Evolutionary conservation across 129 eudicot genomes (phyloP), one percentile per base, ranked within the genome.

Genomic region (Smallanthus sonchifolius): DNA sequence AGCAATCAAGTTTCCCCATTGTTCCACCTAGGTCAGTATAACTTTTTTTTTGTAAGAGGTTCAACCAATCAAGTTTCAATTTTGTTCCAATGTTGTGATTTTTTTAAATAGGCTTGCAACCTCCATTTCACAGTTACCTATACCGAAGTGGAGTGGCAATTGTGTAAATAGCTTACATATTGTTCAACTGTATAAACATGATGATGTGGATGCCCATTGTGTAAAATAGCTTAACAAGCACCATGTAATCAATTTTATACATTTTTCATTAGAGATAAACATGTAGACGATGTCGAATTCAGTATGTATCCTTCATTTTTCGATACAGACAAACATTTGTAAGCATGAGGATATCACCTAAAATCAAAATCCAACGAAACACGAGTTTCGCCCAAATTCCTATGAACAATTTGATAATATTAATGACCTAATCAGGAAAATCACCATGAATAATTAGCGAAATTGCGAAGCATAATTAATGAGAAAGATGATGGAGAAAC

Each of bases 401-500:
- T 10, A 60, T 7, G 24, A 36, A 49, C 36, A 69, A 75, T 15
- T 75, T 38, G 32, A 9, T 45, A 14, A 14, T 47, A 10, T 5
- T 37, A 37, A 5, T 5, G 28, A 69, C 64, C 64, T 70, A 69
- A 60, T 43, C 39, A 56, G 11, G 9, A 35, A 48, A 32, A 16
- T 5, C 11, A 56, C 4, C 14, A 54, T 3, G 7, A 49, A 49
- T 15, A 49, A 49, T 14, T 6, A 59, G 10, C 44, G 19, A 19
- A 55, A 72, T 4, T 52, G 34, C 20, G 77, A 28, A 32, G 17
- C 11, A 75, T 10, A 65, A 54, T 32, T 10, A 20, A 74, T 0
- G n/a, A 20, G 3, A 8, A 54, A 43, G 10, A 24, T 7, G 35
- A 15, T 3, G 70, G 7, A 11, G 5, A 55, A 40, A 94, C 98